phyloP scores from a whole-genome alignment of 129 eudicot species.

The Cynara cardunculus region DNA sequence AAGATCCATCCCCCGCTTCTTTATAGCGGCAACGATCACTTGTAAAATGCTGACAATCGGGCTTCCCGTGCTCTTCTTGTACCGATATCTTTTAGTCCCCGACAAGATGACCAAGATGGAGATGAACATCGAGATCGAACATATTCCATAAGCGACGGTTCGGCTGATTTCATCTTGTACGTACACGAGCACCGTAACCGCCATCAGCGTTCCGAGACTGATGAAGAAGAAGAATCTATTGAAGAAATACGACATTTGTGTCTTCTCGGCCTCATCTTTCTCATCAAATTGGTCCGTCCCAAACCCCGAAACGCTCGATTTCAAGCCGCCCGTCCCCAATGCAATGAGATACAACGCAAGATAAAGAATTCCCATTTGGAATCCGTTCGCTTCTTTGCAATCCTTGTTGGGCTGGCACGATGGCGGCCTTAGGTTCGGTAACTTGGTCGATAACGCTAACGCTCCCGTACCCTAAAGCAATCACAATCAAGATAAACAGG shows the following conservation, averaged over 20 bases:
- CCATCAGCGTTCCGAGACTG: slow-evolving; percentile 65
- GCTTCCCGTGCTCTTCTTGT: slow-evolving; percentile 79
- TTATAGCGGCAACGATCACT: slow-evolving; percentile 58
- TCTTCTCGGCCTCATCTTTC: slow-evolving; percentile 59
- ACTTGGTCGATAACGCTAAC: slow-evolving; percentile 56
- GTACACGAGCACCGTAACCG: slow-evolving; percentile 79
- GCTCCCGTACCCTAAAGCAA: slow-evolving; percentile 66
- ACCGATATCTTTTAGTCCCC: slow-evolving; percentile 70
- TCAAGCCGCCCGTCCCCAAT: slow-evolving; percentile 82
- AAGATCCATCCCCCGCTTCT: slow-evolving; percentile 51
- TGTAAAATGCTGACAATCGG: slow-evolving; percentile 74
- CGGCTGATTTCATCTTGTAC: slow-evolving; percentile 74
- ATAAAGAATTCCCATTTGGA: slow-evolving; percentile 84
- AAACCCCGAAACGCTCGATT: slow-evolving; percentile 86
- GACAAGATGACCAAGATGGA: slow-evolving; percentile 63
- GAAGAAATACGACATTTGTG: slow-evolving; percentile 79
- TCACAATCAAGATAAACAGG: not conserved
- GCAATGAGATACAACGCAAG: slow-evolving; percentile 77
- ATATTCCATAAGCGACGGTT: slow-evolving; percentile 79
- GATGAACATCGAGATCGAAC: slow-evolving; percentile 58
- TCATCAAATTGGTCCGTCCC: slow-evolving; percentile 91
- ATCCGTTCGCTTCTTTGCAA: slow-evolving; percentile 64
- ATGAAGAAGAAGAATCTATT: slow-evolving; percentile 84
- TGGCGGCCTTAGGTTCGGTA: slow-evolving; percentile 74
- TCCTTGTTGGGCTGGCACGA: slow-evolving; percentile 39